Percentiles rank a stretch among this genome's conserved stretches.
Evolutionary conservation across 352 stramenopile species (phyloP).

Genomic region (Phytophthora melonis): DNA sequence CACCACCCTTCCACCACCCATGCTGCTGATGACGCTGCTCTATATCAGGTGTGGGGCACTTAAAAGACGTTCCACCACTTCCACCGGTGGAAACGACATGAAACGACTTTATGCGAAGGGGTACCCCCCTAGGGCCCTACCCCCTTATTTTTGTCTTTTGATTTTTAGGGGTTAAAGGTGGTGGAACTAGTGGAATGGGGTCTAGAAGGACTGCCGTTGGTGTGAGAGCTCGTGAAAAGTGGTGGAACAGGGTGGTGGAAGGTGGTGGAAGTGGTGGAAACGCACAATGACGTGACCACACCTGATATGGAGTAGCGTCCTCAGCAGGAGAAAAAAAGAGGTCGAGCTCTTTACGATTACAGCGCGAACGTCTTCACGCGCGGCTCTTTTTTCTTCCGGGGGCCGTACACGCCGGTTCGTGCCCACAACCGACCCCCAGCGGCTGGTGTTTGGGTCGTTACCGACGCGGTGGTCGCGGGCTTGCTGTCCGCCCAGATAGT

Average conservation of each 20-base stretch:
- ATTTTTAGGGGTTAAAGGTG: too few species aligned
- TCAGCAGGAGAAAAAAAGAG: neutral
- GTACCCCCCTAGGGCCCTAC: neutral
- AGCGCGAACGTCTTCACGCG: neutral
- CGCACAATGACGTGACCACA: too few species aligned
- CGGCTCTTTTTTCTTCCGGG: neutral
- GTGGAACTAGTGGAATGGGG: neutral
- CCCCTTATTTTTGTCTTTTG: too few species aligned
- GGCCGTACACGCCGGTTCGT: neutral
- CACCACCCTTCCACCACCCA: neutral
- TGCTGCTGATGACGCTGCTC: neutral
- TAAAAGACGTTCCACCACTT: neutral
- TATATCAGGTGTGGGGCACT: neutral
- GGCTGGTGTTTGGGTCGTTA: neutral
- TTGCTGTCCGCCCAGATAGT: neutral
- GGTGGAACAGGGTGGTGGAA: too few species aligned
- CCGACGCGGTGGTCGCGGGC: too few species aligned
- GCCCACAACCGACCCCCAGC: neutral
- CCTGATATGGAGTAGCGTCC: too few species aligned
- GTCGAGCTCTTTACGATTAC: neutral
- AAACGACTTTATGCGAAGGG: neutral
- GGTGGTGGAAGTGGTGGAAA: too few species aligned
- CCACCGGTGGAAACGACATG: too few species aligned
- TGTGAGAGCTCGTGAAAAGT: too few species aligned
- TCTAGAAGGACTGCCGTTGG: too few species aligned